Conservation (phyloP, 495 filamentous ascomycete species). For the Neurospora hispaniola region DNA sequence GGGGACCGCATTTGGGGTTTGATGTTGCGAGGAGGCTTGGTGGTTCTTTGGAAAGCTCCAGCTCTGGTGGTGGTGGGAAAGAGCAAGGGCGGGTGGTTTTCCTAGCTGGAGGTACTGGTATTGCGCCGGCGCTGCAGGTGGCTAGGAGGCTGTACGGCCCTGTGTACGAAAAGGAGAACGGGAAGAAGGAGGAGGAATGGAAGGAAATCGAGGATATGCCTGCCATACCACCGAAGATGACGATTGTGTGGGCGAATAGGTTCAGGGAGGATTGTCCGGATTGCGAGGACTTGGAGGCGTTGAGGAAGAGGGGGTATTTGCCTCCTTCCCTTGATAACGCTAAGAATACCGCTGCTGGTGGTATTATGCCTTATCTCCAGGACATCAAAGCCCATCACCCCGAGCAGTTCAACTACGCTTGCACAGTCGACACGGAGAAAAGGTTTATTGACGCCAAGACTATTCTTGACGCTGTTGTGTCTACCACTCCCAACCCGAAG, state of each 20-base stretch:
- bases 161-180: constrained; percentile 17
- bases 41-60: constrained; percentile 4
- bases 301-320: background rate
- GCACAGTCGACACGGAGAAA: constrained; percentile 70
- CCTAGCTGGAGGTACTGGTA: constrained; percentile 86
- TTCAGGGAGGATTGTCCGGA: constrained; percentile 23
- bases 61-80: background rate
- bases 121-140: constrained; percentile 80
- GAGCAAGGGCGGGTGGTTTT: constrained; percentile 48
- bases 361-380: constrained; percentile 51
- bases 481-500: constrained; percentile 1
- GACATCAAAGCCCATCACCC: constrained; percentile 44
- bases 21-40: constrained; percentile 41
- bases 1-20: constrained; percentile 69
- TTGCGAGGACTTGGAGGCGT: background rate
- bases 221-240: background rate
- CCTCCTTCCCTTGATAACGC: background rate
- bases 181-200: constrained; percentile 18
- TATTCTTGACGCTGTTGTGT: constrained; percentile 2
- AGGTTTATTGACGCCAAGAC: constrained; percentile 38
- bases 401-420: constrained; percentile 49
- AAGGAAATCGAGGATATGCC: background rate
- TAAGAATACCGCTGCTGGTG: background rate
- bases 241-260: constrained; percentile 35
- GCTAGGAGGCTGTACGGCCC: constrained; percentile 45